Evolutionary conservation across 805 yeast genomes (phyloP), one percentile per base, ranked within the genome.

Genomic region (Metschnikowia anglica): DNA sequence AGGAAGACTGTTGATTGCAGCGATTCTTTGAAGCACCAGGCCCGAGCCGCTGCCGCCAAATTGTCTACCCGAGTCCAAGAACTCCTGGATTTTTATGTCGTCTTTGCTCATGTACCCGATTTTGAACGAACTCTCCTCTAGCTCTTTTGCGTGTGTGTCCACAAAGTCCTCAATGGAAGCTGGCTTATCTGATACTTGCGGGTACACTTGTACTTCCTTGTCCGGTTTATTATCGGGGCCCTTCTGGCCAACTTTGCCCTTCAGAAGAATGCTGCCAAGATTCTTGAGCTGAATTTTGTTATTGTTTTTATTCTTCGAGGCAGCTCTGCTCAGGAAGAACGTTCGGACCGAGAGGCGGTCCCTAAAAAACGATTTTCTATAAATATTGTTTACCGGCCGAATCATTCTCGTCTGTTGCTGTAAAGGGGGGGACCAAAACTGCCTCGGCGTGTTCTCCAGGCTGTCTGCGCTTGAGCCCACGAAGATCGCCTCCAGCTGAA

Each of bases 21-120:
- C 48, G 35, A 57, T 58, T 37, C 74, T 49, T 48, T 68, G 66
- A 20, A 68, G 47, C 47, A 55, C 65, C 52, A 66, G 72, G 19
- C 62, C 62, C 10, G 69, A 60, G 3, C 63, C 58, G 41, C 59
- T 59, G 15, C 67, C 56, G 28, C 60, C 58, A 41, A 68, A 64
- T 43, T 60, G 70, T 32, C 56, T 44, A n/a, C 67, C 68, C 35
- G 61, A 56, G 43, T 66, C 72, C 32, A 69, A 52, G 43, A 59
- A 63, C 37, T 56, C 55, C 43, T 69, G 73, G 18, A 68, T 58
- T 36, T 49, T 46, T 23, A 69, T 49, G 43, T 69, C 73, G 17
- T 66, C 65, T n/a, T 58, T 56, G 13, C 69, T 55, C 73, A 68
- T 68, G 47, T 58, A 63, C 9, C 66, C 62, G 11, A 65, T 50